Evolutionary conservation across 148 eudicot species (phyloP), one percentile per base, ranked within the genome.

Genomic region (Linanthus parryae): DNA sequence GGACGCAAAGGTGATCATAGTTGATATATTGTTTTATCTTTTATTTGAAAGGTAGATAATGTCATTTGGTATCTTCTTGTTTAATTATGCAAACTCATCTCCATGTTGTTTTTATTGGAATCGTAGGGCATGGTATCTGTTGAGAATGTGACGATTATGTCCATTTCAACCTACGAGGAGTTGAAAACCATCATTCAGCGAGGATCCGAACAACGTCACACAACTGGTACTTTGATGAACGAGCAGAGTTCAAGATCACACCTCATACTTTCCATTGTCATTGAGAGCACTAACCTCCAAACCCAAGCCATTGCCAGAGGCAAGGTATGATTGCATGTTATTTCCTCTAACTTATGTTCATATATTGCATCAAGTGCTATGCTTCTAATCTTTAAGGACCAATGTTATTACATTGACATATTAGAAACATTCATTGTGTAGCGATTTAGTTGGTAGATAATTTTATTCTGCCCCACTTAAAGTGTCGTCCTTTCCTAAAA

Each of bases 231-330:
- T 52, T 68, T 88, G 17, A 94, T 94, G 99, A 94, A 94, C 63
- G 99, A 94, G 61, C 74, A 84, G 66, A 94, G 99, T 65, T 94
- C 99, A 20, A 70, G 99, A 63, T 94, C 99, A 27, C 99, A 94
- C 78, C 54, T 94, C 18, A 85, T 94, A 52, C 83, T 94, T 49
- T 94, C 99, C 14, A 48, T 94, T 57, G 66, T 94, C 5, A 74
- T 94, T 42, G 99, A 94, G 61, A 94, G 99, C 66, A 94, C 95
- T 22, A 84, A 88, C 42, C 95, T 94, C 52, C 99, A 88, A 76
- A 84, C 99, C 49, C 99, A 94, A 68, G 68, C 92, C 48, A 66
- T 94, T 27, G 89, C 95, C 18, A 78, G 95, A 46, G 99, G 99
- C 52, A 94, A 94, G 99, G 99, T 94, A 82, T 15, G 27, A 7